Percentiles rank a stretch among this genome's conserved stretches.
Conservation (phyloP, 2,329 filamentous ascomycete species). For the Aspergillus udagawae region DNA sequence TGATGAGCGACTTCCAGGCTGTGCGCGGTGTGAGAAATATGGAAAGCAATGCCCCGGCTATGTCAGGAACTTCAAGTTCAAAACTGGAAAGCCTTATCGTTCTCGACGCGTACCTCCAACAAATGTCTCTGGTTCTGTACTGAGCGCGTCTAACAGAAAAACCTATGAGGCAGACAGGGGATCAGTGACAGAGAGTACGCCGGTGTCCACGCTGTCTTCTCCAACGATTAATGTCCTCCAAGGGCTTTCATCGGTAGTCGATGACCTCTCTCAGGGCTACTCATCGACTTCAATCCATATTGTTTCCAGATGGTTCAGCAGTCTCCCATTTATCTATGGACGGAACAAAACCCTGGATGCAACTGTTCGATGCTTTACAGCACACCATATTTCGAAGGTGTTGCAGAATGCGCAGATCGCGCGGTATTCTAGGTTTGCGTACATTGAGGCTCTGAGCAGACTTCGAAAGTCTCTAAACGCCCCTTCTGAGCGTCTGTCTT, state of each 20-base stretch:
- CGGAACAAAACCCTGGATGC: slow-evolving; percentile 21
- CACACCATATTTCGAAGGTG: slow-evolving; percentile 22
- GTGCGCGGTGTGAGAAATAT: slow-evolving; percentile 31
- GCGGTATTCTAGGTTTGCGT: slow-evolving; percentile 21
- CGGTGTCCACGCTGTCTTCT: slow-evolving; percentile 3
- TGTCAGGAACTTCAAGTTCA: slow-evolving; percentile 30
- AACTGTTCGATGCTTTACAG: slow-evolving; percentile 23
- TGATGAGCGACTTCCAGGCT: slow-evolving; percentile 30
- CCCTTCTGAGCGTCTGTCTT: slow-evolving; percentile 18
- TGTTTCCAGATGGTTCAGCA: slow-evolving; percentile 20
- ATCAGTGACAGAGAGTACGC: background rate
- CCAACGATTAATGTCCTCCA: slow-evolving; percentile 20
- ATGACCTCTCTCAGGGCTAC: slow-evolving; percentile 20
- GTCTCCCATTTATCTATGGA: slow-evolving; percentile 24
- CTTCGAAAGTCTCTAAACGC: slow-evolving; percentile 19
- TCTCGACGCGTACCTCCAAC: slow-evolving; percentile 10
- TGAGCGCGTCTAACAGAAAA: background rate
- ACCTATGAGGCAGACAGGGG: background rate
- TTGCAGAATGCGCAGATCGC: slow-evolving; percentile 18
- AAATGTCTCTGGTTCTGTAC: background rate
- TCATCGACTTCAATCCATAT: slow-evolving; percentile 14
- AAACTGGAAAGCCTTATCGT: slow-evolving; percentile 28
- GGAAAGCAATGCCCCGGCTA: slow-evolving; percentile 33
- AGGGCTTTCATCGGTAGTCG: slow-evolving; percentile 16
- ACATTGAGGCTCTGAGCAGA: slow-evolving; percentile 21